Evolutionary conservation across 2,329 filamentous ascomycete species (phyloP), one percentile per base, ranked within the genome.

Genomic region (Penicillium italicum): DNA sequence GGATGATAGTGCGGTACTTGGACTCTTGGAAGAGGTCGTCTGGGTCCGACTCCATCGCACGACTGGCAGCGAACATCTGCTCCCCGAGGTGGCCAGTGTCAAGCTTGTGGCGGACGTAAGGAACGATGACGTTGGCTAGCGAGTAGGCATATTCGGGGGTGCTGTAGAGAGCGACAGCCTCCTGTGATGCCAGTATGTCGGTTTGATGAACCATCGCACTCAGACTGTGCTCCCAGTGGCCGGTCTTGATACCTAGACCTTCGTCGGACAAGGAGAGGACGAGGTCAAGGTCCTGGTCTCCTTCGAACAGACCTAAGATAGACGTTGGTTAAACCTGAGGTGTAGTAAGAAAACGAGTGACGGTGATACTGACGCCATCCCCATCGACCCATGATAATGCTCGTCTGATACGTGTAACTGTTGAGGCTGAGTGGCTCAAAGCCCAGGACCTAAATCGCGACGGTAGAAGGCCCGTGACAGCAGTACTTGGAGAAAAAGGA

Each of bases 1-100:
- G 11, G 3, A 56, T 47, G 18, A 56, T 53, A 18, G 49, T 53
- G 4, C 5, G 20, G 18, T 56, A 53, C 30, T 53, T 53, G 22
- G 14, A 6, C 2, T n/a, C 7, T 30, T 30, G 33, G n/a, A 14
- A 24, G 5, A 31, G 3, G 12, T 50, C 42, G 0, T 40, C 12
- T 3, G 7, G 5, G 4, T 34, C 41, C 8, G n/a, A 12, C 26
- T 56, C 54, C 36, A 37, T 34, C n/a, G 37, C 37, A 2, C 33
- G 31, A 37, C 20, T 22, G 3, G 30, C 16, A n/a, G 49, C 42
- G 12, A 56, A 47, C 10, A 56, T 18, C 7, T 2, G n/a, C 7
- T 53, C 49, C 14, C 49, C 49, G 12, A 45, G 22, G 36, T 36
- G 24, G 10, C 38, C 14, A 2, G 11, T 47, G 36, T 53, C 37